These are phyloP conservation scores for Hymenoscyphus fraxineus DNA, from an alignment of 2,329 filamentous ascomycete genomes.

Conservation along the genomic window DNA sequence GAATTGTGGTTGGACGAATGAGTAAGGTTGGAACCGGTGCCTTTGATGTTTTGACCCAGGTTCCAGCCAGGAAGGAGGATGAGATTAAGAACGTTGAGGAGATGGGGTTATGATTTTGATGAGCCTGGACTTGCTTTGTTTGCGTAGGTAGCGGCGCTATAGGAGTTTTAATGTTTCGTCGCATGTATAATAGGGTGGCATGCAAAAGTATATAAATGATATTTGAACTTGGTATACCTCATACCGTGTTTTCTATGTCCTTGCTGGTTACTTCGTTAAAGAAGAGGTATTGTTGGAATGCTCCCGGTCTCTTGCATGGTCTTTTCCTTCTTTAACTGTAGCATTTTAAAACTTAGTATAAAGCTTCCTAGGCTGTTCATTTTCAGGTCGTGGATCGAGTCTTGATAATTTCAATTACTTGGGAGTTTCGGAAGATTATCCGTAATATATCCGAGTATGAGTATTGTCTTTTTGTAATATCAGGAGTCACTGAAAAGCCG, in stretches of 20 bases:
- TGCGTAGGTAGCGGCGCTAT: background rate
- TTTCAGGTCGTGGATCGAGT: too few species aligned
- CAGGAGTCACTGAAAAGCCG: too few species aligned
- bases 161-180: background rate
- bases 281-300: too few species aligned
- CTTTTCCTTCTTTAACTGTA: too few species aligned
- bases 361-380: too few species aligned
- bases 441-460: too few species aligned
- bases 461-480: too few species aligned
- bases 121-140: background rate
- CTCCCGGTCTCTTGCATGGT: background rate
- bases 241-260: background rate
- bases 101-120: background rate
- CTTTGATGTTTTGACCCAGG: slow-evolving; percentile 59
- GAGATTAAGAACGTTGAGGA: background rate
- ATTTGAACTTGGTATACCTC: background rate
- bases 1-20: slow-evolving; percentile 82
- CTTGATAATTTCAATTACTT: too few species aligned
- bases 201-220: background rate
- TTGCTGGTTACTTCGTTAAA: background rate
- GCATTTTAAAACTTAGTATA: too few species aligned
- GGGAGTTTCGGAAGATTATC: too few species aligned
- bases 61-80: background rate
- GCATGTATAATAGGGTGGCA: background rate
- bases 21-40: slow-evolving; percentile 83